phyloP scores from a whole-genome alignment of 2,329 filamentous ascomycete genomes.

The Microascus cirrosus region DNA sequence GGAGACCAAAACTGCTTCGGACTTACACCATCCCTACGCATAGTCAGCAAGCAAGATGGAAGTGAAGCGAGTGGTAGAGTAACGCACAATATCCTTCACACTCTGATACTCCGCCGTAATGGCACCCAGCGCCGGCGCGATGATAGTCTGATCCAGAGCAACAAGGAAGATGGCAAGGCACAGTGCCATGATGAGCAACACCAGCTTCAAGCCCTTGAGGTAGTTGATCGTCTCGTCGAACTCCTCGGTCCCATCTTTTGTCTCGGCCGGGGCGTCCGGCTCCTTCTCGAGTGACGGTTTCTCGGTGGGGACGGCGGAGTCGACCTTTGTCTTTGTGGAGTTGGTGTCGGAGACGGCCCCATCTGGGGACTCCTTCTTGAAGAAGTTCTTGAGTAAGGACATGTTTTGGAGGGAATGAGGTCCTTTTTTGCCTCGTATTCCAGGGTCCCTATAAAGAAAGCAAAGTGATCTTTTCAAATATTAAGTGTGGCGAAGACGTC shows the following conservation, averaged over 20 bases:
- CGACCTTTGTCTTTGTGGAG: neutral
- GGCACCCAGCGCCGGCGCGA: slow-evolving; percentile 38
- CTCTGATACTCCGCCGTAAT: slow-evolving; percentile 33
- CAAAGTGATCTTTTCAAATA: no score
- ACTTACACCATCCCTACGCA: slow-evolving; percentile 6
- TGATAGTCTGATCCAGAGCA: slow-evolving; percentile 39
- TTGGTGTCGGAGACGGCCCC: neutral
- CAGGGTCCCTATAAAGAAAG: no score
- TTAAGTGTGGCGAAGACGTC: no score
- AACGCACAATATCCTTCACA: slow-evolving; percentile 31
- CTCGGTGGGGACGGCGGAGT: neutral
- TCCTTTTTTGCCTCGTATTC: neutral
- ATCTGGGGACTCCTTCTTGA: neutral
- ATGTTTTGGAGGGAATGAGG: no score
- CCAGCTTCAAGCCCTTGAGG: slow-evolving; percentile 25
- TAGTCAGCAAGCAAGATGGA: neutral
- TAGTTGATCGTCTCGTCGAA: slow-evolving; percentile 17
- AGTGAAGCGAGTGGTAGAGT: no score
- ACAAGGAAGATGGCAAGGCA: slow-evolving; percentile 36
- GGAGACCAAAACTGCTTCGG: neutral
- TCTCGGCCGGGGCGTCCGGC: neutral
- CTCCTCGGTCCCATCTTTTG: neutral
- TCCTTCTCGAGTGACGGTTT: slow-evolving; percentile 6
- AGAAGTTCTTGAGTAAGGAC: neutral
- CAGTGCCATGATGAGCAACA: slow-evolving; percentile 29